Base-by-base conservation (phyloP, 208 protist genomes). In the Borovskyia barvae region DNA sequence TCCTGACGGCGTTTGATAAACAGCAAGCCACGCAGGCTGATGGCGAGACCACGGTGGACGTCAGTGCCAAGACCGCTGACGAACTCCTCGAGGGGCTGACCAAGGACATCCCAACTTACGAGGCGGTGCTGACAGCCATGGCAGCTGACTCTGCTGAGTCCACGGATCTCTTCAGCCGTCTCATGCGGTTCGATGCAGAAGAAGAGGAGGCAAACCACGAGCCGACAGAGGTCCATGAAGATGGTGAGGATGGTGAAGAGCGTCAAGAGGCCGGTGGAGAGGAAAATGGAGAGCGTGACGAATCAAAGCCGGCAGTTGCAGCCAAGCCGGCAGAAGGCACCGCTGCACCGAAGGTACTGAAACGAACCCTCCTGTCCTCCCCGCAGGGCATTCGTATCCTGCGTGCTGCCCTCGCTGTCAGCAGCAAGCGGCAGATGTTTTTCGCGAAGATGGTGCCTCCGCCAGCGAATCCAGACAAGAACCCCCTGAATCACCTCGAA, bases 1-100 rank as follows among this genome's bases (percentile, higher is more conserved):
- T 67, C 14, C 49, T 93, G 45, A 66, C 76, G 20, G 2, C 60
- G 5, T 89, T 84, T 35, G 82, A 93, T 66, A 83, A 86, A 54
- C 64, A 59, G 12, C 55, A 73, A 32, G 14, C 55, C 19, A 50
- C 61, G 1, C 36, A 36, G 2, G 68, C 69, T 14, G 37, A 33
- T 32, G 33, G 22, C 14, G 43, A 43, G 39, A 29, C 30, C 33
- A 26, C 54, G 17, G 35, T 74, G 1, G 70, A 80, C 42, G 46
- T 87, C 22, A 46, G 69, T 32, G 68, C 17, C 11, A 46, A 61
- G 32, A 30, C 68, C 0, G 49, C 48, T 17, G 66, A 55, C 19
- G 66, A 72, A 15, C 39, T 82, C 5, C 40, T 80, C 28, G 59
- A 66, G 54, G 62, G 72, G 25, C 46, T 89, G 42, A 51, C 58